These are phyloP conservation scores for Lasiosphaeria miniovina DNA, from an alignment of 495 filamentous ascomycete species.

Conservation along the genomic window DNA sequence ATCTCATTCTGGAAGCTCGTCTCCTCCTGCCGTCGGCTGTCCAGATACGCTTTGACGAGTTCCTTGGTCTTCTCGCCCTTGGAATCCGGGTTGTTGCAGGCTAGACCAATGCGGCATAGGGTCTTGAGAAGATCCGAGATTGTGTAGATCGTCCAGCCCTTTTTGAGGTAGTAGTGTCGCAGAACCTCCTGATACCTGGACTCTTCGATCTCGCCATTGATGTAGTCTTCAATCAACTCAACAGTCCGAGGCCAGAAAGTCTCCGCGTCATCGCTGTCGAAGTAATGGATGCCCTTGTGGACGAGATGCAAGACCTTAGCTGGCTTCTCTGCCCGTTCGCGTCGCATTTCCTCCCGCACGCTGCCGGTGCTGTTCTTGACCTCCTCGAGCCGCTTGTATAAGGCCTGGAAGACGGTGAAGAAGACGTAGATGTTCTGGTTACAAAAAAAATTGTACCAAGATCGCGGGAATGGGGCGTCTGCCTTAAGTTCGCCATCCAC, in stretches of 20 bases:
- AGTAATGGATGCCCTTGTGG: constrained; percentile 46
- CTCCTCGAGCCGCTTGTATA: constrained; percentile 77
- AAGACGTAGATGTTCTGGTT: constrained; percentile 90
- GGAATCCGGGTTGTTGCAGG: constrained; percentile 71
- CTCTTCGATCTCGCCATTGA: constrained; percentile 77
- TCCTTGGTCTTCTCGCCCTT: constrained; percentile 86
- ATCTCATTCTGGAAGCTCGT: constrained; percentile 84
- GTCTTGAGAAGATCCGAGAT: constrained; percentile 79
- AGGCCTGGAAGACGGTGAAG: constrained; percentile 82
- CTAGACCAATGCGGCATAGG: constrained; percentile 69
- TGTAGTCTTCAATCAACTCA: constrained; percentile 76
- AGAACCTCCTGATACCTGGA: constrained; percentile 81
- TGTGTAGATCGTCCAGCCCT: constrained; percentile 86
- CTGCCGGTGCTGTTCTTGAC: constrained; percentile 74
- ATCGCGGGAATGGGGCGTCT: constrained; percentile 76
- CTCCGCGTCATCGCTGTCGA: constrained; percentile 40
- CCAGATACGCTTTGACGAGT: constrained; percentile 77
- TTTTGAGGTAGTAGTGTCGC: constrained; percentile 80
- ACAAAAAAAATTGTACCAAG: constrained; percentile 79
- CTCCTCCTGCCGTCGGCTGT: constrained; percentile 72
- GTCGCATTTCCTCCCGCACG: constrained; percentile 68
- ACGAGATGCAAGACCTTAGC: constrained; percentile 75
- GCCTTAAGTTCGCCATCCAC: constrained; percentile 64
- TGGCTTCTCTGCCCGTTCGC: constrained; percentile 67
- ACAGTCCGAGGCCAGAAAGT: constrained; percentile 55